Base-by-base conservation (phyloP, 2,329 filamentous ascomycete species). In the Corinectria fuckeliana region DNA sequence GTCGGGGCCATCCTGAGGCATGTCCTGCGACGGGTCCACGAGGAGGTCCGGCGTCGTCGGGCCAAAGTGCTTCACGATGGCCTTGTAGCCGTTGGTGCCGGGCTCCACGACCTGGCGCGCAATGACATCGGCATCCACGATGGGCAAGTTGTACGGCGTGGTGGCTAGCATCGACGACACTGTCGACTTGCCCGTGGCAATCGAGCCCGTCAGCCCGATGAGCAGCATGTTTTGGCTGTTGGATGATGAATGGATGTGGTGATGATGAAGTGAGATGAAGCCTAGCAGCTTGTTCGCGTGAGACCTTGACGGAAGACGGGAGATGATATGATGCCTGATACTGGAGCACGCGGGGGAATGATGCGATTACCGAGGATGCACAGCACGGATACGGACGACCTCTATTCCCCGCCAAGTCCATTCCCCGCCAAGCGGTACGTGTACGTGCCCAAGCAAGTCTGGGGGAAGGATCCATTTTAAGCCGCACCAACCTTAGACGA, bases 171-270 rank as follows among this genome's bases (percentile, higher is more conserved):
- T 85, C 36, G 85, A 82, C 25, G 95, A 97, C 55, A 97, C 93
- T 66, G 94, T 99, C 44, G 94, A 97, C 85, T 99, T 99, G 75
- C 95, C 95, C 5, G 95, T 99, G 61, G 95, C 95, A 74, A 99
- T 98, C 61, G 93, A 97, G 74, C 95, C 95, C 8, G 95, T 99
- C 23, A 99, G 87, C 57, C 95, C 95, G 70, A 99, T 93, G 71
- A 99, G 88, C 48, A 98, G 86, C 95, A 98, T 98, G 34, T 26
- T n/a, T 41, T 16, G 13, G n/a, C 28, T 42, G 16, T 49, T 26
- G 26, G 36, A n/a, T 39, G 38, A n/a, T 21, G n/a, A 28, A 13
- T 13, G 8, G 20, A 32, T 34, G 41, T 30, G 20, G 41, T 39
- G 41, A 47, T 38, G 48, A 28, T 28, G 32, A 34, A 34, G 28